Evolutionary conservation across 305 asterid genomes (phyloP), one percentile per base, ranked within the genome.

Genomic region (Fraxinus sp.): DNA sequence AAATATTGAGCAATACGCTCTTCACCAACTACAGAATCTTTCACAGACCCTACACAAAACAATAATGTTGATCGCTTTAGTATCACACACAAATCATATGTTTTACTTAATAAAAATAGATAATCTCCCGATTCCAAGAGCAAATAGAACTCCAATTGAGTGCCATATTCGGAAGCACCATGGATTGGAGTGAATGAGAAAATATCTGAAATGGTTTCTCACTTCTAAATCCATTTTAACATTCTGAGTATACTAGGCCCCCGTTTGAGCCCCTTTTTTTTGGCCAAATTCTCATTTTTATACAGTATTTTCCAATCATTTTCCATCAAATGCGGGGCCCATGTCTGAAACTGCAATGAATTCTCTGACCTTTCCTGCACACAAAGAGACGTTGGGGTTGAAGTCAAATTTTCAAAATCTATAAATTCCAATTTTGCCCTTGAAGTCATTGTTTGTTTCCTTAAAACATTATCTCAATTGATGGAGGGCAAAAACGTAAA

Each of bases 11-110:
- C 91, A 52, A 96, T 94, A 41, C 98, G 94, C 83, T 96, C 98
- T 88, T 96, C 99, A 49, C 99, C 99, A 75, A 96, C 98, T 11
- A 91, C 94, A 14, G 98, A 93, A 83, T 96, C 99, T 92, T 96
- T 96, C 64, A 96, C 98, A 5, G 97, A 96, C 82, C 99, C 99
- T 96, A 89, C 89, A 84, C 18, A 77, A 74, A 28, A 80, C 41
- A 70, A 30, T 68, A 26, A 68, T 70, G 75, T 28, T 0, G 20
- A 70, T 70, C 35, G 75, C 39, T 14, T 28, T 6, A 70, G 75
- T 10, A 70, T 70, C 39, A 70, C 2, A 4, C 75, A 70, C 10
- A 59, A 20, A 30, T 13, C 39, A 68, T 26, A 68, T 68, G 75
- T 26, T 66, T 66, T 66, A 66, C 35, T 66, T 26, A 1, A 26